Evolutionary conservation across 192 early-diverging fungal species (phyloP).

Genomic region (Kappamyces sp.): DNA sequence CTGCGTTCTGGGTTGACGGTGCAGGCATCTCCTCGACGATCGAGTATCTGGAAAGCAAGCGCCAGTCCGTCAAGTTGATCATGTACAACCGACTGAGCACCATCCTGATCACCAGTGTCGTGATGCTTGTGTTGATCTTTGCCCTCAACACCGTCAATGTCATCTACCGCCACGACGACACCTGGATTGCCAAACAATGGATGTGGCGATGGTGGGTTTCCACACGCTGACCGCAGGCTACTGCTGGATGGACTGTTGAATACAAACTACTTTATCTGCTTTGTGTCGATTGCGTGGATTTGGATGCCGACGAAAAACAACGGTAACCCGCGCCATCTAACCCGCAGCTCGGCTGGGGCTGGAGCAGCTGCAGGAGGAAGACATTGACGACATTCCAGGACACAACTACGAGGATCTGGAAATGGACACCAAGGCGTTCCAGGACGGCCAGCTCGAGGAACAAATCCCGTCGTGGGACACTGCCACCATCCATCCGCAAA

Average conservation of each 20-base stretch:
- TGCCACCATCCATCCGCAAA: too few relatives aligned
- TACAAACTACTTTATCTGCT: constrained; percentile 76
- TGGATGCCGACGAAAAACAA: constrained; percentile 94
- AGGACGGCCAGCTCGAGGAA: too few relatives aligned
- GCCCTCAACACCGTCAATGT: constrained; percentile 70
- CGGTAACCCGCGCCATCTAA: too few relatives aligned
- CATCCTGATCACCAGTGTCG: constrained; percentile 70
- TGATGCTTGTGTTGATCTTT: constrained; percentile 71
- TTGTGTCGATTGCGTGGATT: constrained; percentile 71
- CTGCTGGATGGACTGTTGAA: constrained; percentile 43
- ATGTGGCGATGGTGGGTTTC: constrained; percentile 83
- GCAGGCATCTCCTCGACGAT: constrained; percentile 65
- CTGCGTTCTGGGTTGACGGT: not conserved
- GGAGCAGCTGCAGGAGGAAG: constrained; percentile 72
- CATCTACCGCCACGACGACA: constrained; percentile 33
- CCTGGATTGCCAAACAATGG: constrained; percentile 76
- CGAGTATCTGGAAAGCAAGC: constrained; percentile 64
- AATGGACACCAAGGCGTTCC: too few relatives aligned
- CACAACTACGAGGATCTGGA: too few relatives aligned
- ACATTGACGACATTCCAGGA: constrained; percentile 63
- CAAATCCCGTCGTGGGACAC: too few relatives aligned
- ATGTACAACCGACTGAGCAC: constrained; percentile 85
- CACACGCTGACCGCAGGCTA: constrained; percentile 81
- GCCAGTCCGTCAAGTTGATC: constrained; percentile 80
- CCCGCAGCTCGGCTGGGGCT: constrained; percentile 89